Evolutionary conservation across 371 early-diverging fungal genomes (phyloP).

Genomic region (Aphelidium insulamus): DNA sequence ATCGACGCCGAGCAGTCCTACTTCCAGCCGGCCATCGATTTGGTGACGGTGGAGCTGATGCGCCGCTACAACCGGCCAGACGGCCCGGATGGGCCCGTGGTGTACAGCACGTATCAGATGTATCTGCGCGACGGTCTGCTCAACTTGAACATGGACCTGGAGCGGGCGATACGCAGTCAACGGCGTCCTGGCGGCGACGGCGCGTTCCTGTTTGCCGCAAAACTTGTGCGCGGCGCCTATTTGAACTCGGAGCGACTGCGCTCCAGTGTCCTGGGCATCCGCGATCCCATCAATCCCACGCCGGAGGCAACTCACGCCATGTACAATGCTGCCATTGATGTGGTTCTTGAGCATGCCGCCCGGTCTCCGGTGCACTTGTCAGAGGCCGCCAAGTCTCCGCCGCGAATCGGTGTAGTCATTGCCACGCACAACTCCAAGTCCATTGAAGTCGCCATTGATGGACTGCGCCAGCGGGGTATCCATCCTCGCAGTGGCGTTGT

Average conservation of each 20-base stretch:
- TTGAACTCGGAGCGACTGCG: constrained; percentile 71
- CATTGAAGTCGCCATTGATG: constrained; percentile 33
- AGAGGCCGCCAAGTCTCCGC: constrained; percentile 8
- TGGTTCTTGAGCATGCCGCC: constrained; percentile 32
- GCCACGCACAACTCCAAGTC: constrained; percentile 82
- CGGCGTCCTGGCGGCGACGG: too few species aligned
- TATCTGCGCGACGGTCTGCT: constrained; percentile 51
- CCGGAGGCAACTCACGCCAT: constrained; percentile 58
- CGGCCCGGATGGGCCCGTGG: constrained; percentile 23
- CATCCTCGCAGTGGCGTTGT: constrained; percentile 35
- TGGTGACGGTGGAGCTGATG: constrained; percentile 42
- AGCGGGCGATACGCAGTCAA: constrained; percentile 32
- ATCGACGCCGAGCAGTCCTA: constrained; percentile 86
- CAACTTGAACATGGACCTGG: constrained; percentile 43
- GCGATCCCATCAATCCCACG: constrained; percentile 60
- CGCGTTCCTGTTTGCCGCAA: constrained; percentile 60
- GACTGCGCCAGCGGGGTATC: constrained; percentile 35
- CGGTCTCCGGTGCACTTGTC: constrained; percentile 3
- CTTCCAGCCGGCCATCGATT: constrained; percentile 83
- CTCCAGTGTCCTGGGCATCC: constrained; percentile 35
- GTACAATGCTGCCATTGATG: constrained; percentile 56
- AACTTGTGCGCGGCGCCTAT: constrained; percentile 85
- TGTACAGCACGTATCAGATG: constrained; percentile 90
- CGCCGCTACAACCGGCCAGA: constrained; percentile 32
- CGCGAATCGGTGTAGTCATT: constrained; percentile 34